A percentile compares a stretch with the other conserved stretches of the same genome.
phyloP scores from a whole-genome alignment of 164 flowering plant genomes.

The Amborella trichopoda region DNA sequence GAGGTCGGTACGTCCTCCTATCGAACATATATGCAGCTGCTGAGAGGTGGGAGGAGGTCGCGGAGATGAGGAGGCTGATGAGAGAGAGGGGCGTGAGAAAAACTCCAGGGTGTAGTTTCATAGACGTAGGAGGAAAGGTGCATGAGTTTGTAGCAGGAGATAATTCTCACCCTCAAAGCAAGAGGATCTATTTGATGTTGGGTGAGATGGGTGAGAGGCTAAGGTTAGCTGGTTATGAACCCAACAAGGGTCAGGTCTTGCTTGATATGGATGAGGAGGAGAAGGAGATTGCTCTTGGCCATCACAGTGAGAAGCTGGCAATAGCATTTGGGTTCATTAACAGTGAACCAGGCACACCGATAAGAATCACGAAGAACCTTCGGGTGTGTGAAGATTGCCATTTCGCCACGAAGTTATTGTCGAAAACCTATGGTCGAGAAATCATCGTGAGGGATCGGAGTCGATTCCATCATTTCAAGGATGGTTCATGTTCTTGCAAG shows the following conservation, averaged over 20 bases:
- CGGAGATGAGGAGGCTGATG: conserved; percentile 12
- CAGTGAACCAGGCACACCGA: conserved; percentile 12
- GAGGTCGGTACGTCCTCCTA: conserved; percentile 13
- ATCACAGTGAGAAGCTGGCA: conserved; percentile 19
- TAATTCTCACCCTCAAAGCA: conserved; percentile 9
- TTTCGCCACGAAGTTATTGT: conserved; percentile 11
- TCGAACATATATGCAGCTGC: conserved; percentile 12
- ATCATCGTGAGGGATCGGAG: conserved; percentile 14
- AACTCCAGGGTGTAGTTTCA: conserved; percentile 16
- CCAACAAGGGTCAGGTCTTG: conserved; percentile 9
- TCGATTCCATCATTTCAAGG: conserved; percentile 17
- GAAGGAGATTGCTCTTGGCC: conserved; percentile 17
- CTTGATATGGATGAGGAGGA: conserved; percentile 19
- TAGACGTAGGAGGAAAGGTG: conserved; percentile 7
- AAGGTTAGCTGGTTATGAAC: conserved; percentile 12
- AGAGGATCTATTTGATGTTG: conserved; percentile 8
- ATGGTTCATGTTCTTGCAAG: no score
- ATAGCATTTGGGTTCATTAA: conserved; percentile 17
- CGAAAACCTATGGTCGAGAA: conserved; percentile 11
- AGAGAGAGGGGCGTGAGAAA: conserved; percentile 8
- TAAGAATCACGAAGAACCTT: conserved; percentile 19
- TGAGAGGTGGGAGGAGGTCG: conserved; percentile 13
- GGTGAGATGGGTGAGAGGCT: conserved; percentile 8
- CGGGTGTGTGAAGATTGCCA: no score
- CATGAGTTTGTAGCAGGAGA: conserved; percentile 17